phyloP scores from a whole-genome alignment of 2,329 filamentous ascomycete genomes.

The Dactylonectria macrodidyma region DNA sequence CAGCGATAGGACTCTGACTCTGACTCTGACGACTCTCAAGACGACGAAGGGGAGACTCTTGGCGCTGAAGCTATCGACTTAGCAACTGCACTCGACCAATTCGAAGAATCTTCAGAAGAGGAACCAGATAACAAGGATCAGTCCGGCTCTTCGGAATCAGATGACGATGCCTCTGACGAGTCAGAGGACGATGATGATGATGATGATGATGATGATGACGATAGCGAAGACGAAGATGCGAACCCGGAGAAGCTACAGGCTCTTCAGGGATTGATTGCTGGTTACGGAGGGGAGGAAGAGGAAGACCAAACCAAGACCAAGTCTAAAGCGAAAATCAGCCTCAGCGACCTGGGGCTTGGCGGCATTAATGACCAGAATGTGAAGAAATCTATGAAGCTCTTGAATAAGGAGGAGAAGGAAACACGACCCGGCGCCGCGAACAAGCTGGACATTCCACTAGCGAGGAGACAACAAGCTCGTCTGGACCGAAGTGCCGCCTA shows the following conservation, averaged over 20 bases:
- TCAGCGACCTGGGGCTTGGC: conserved; percentile 81
- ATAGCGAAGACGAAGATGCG: conserved; percentile 64
- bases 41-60: conserved; percentile 71
- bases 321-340: conserved; percentile 76
- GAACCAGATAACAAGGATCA: conserved; percentile 63
- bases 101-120: conserved; percentile 64
- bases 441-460: conserved; percentile 87
- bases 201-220: conserved; percentile 64
- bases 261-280: conserved; percentile 78
- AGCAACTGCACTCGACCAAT: conserved; percentile 70
- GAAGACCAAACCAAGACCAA: conserved; percentile 63
- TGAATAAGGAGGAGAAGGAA: conserved; percentile 74
- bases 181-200: conserved; percentile 50
- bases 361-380: conserved; percentile 81
- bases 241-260: conserved; percentile 73
- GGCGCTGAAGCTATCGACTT: conserved; percentile 73
- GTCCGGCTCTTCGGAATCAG: conserved; percentile 61
- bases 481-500: conserved; percentile 88
- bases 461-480: conserved; percentile 88
- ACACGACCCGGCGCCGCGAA: conserved; percentile 62
- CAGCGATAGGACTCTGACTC: conserved; percentile 67
- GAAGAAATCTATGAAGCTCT: conserved; percentile 84
- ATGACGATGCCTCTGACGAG: conserved; percentile 57
- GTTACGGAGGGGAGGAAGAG: conserved; percentile 75
- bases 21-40: conserved; percentile 64